Percentiles rank a stretch among this genome's conserved stretches.
Evolutionary conservation across 2,329 filamentous ascomycete species (phyloP).

Genomic region (Fusarium kyushuense): DNA sequence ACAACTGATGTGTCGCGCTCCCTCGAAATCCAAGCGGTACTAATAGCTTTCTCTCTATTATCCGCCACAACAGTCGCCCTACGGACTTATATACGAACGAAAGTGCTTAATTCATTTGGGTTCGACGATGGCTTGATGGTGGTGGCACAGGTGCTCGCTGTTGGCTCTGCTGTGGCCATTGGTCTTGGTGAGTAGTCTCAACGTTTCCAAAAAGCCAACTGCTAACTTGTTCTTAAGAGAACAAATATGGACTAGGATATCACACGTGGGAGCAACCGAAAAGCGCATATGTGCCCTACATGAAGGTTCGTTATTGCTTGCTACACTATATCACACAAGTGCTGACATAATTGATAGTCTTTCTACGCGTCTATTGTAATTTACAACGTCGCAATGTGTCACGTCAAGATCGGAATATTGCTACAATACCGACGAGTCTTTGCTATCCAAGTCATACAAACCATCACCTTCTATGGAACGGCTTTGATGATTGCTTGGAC

Average conservation of each 20-base stretch:
- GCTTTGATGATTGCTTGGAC: slow-evolving; percentile 22
- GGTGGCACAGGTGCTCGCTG: slow-evolving; percentile 6
- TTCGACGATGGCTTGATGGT: slow-evolving; percentile 27
- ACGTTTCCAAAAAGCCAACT: accelerated
- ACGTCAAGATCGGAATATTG: slow-evolving; percentile 25
- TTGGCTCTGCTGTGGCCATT: slow-evolving; percentile 12
- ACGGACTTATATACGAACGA: slow-evolving; percentile 11
- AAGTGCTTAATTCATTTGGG: slow-evolving; percentile 16
- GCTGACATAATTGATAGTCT: background rate
- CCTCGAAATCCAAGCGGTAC: slow-evolving; percentile 14
- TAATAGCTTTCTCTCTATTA: slow-evolving; percentile 8
- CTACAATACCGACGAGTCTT: slow-evolving; percentile 31
- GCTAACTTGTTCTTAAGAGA: slow-evolving; percentile 1
- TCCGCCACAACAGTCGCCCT: slow-evolving; percentile 11
- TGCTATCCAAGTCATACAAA: slow-evolving; percentile 2
- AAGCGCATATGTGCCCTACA: slow-evolving; percentile 16
- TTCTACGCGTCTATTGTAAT: slow-evolving; percentile 22
- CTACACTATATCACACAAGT: too few relatives aligned
- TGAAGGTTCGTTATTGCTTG: slow-evolving; percentile 10
- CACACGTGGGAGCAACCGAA: slow-evolving; percentile 23
- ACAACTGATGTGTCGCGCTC: slow-evolving; percentile 12
- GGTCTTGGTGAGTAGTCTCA: slow-evolving; percentile 7
- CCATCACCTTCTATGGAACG: slow-evolving; percentile 1
- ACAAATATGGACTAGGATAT: slow-evolving; percentile 24
- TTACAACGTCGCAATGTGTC: slow-evolving; percentile 28